A percentile compares a stretch with the other conserved stretches of the same genome.
phyloP scores from a whole-genome alignment of 306 rosid genomes.

The Gleditsia sinensis region DNA sequence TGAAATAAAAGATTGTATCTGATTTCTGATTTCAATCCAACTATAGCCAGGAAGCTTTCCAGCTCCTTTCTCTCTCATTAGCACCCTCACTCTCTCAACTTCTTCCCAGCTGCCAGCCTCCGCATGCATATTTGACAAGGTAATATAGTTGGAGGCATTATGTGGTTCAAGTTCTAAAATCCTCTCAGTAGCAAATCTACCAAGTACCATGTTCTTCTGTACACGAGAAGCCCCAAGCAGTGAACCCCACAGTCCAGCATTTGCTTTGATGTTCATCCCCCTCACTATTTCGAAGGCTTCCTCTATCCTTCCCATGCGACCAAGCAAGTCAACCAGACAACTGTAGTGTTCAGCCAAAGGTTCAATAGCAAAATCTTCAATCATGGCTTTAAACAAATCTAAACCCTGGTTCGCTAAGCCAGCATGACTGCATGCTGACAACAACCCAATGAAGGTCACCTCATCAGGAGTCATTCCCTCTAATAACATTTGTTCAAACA shows the following conservation, averaged over 20 bases:
- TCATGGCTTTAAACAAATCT: conserved; percentile 59
- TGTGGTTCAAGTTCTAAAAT: conserved; percentile 74
- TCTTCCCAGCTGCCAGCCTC: conserved; percentile 74
- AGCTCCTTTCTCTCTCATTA: conserved; percentile 56
- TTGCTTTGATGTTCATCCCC: conserved; percentile 59
- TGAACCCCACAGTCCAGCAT: conserved; percentile 80
- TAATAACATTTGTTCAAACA: conserved; percentile 59
- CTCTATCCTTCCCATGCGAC: conserved; percentile 74
- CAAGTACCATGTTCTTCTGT: conserved; percentile 58
- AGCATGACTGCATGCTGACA: conserved; percentile 82
- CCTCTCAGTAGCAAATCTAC: conserved; percentile 55
- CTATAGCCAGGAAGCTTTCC: conserved; percentile 81
- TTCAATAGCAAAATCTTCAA: conserved; percentile 54
- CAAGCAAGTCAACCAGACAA: conserved; percentile 79
- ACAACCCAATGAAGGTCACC: conserved; percentile 66
- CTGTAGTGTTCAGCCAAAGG: conserved; percentile 73
- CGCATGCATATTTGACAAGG: conserved; percentile 80
- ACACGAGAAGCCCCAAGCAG: conserved; percentile 70
- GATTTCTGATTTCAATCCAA: conserved; percentile 72
- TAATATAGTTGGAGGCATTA: conserved; percentile 69
- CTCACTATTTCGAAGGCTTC: conserved; percentile 64
- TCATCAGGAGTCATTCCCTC: conserved; percentile 57
- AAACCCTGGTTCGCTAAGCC: conserved; percentile 63
- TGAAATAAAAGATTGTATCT: conserved; percentile 55
- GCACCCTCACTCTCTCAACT: conserved; percentile 68